Evolutionary conservation across 2,329 filamentous ascomycete genomes (phyloP).

Genomic region (Trichoderma guizhouense): DNA sequence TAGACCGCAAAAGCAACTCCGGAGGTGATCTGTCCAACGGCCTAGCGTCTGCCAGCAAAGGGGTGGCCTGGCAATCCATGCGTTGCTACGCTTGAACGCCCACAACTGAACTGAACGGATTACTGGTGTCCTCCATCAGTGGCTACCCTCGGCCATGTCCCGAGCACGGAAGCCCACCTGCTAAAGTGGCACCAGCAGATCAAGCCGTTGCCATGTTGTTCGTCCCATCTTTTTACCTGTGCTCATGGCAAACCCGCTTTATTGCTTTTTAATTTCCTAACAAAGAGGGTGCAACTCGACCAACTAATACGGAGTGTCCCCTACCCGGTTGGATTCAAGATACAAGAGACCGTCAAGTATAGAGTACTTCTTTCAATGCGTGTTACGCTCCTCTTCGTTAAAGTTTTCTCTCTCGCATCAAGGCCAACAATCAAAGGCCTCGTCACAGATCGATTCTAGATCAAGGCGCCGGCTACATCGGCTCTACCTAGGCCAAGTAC

Average conservation of each 20-base stretch:
- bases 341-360: background rate
- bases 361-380: background rate
- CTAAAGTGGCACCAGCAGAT: background rate
- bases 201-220: background rate
- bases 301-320: background rate
- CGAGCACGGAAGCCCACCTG: constrained; percentile 3
- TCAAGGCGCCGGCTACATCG: background rate
- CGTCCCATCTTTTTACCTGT: background rate
- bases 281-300: background rate
- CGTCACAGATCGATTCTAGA: background rate
- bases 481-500: background rate
- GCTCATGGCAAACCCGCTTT: background rate
- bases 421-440: background rate
- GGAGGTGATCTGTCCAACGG: background rate
- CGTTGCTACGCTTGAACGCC: background rate
- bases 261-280: background rate
- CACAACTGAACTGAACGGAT: background rate
- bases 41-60: background rate
- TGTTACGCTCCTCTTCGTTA: background rate
- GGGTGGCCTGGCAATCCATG: background rate
- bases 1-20: constrained; percentile 2
- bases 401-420: background rate
- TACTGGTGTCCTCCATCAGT: background rate
- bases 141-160: background rate
- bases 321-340: background rate